Base-by-base conservation (phyloP, 805 yeast species). In the Candida pini region DNA sequence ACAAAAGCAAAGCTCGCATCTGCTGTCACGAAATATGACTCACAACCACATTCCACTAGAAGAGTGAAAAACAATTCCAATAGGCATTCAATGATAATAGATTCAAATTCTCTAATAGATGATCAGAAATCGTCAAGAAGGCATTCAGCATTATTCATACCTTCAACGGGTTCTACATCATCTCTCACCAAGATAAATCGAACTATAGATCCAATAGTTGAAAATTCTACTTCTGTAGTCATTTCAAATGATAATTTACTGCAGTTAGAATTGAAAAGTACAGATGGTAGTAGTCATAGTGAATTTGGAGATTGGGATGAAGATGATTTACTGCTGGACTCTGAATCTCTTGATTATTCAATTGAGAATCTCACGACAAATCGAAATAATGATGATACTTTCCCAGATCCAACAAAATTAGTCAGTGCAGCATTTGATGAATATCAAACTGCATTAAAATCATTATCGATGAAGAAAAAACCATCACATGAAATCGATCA, bases 361-460 rank as follows among this genome's bases (percentile, higher is more conserved):
- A n/a, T n/a, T n/a, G n/a, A n/a, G n/a, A n/a, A n/a, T n/a, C n/a
- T n/a, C n/a, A n/a, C n/a, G n/a, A n/a, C n/a, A 2, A 38, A 30
- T 14, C 30, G 47, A 23, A 43, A 48, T 14, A 18, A 33, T 9
- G 50, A 46, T 7, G 16, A n/a, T n/a, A n/a, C n/a, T n/a, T n/a
- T 40, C 2, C 30, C 43, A 8, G 49, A 49, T 27, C 43, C 53
- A 4, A 34, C 47, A 10, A 41, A 40, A 23, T 31, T 51, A 9
- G 31, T 51, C 5, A 39, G 37, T 17, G 38, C 42, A 15, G 56
- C 56, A 5, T 51, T 49, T 30, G 50, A 49, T 25, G 53, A 51
- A 27, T 51, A 49, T 30, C 40, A 45, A 30, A 38, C 30, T 12
- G 54, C 51, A 18, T 34, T 45, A 13, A 36, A 42, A 24, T 33